These are phyloP conservation scores for Neurospora africana DNA, from an alignment of 495 filamentous ascomycete genomes.

Conservation along the genomic window DNA sequence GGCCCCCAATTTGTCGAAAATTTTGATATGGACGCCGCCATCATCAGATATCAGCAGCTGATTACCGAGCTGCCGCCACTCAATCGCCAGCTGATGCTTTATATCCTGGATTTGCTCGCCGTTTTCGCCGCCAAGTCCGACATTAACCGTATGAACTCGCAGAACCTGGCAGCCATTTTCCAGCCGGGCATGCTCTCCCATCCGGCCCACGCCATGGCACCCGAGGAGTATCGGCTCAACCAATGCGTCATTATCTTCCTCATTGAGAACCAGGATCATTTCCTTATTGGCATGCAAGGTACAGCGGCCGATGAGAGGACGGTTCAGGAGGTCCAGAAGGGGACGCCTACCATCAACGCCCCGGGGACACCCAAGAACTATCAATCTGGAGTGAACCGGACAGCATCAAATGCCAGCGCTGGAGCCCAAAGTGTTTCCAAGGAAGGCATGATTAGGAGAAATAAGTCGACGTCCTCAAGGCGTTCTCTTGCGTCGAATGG, in stretches of 20 bases:
- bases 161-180: conserved; percentile 95
- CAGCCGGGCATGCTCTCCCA: conserved; percentile 94
- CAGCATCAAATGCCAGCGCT: conserved; percentile 77
- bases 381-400: conserved; percentile 49
- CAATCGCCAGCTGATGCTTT: conserved; percentile 89
- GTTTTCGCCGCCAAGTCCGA: conserved; percentile 98
- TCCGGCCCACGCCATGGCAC: conserved; percentile 88
- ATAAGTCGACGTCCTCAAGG: conserved; percentile 62
- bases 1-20: conserved; percentile 46
- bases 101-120: conserved; percentile 94
- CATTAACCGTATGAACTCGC: conserved; percentile 89
- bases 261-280: conserved; percentile 91
- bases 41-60: conserved; percentile 71
- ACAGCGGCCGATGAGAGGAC: conserved; percentile 83
- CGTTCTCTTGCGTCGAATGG: conserved; percentile 63
- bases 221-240: conserved; percentile 84
- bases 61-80: conserved; percentile 89
- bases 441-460: conserved; percentile 65
- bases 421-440: conserved; percentile 77
- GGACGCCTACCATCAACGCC: conserved; percentile 43
- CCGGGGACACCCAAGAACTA: conserved; percentile 42
- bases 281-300: conserved; percentile 88
- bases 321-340: conserved; percentile 69
- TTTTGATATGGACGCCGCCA: conserved; percentile 69
- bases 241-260: conserved; percentile 97